These are phyloP conservation scores for Lachancea lanzarotensis DNA, from an alignment of 805 yeast genomes.

Conservation along the genomic window DNA sequence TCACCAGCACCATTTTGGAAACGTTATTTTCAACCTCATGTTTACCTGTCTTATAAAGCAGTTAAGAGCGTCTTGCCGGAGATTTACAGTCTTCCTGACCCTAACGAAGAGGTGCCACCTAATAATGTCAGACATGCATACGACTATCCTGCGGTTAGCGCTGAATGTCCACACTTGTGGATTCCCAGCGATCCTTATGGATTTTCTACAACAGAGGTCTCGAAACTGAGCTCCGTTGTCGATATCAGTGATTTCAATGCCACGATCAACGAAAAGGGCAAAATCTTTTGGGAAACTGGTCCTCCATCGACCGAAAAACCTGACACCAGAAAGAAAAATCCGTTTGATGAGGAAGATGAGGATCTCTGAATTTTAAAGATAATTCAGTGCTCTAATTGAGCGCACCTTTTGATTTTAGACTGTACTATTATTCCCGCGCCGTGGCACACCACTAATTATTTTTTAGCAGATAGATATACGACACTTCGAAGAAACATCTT, in stretches of 20 bases:
- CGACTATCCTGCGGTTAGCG: constrained; percentile 66
- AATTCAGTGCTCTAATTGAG: neutral
- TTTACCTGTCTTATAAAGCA: constrained; percentile 44
- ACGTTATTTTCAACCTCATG: constrained; percentile 51
- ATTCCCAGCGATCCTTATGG: constrained; percentile 89
- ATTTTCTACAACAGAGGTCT: constrained; percentile 55
- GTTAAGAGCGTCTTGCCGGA: constrained; percentile 51
- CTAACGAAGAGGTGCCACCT: constrained; percentile 38
- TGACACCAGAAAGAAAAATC: constrained; percentile 1
- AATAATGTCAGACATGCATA: constrained; percentile 49
- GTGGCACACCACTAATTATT: neutral
- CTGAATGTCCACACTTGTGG: constrained; percentile 76
- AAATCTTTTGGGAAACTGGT: constrained; percentile 41
- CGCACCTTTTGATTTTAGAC: neutral
- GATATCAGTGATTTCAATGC: constrained; percentile 66
- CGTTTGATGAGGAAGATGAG: constrained; percentile 11
- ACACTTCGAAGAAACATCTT: too few relatives aligned
- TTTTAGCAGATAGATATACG: neutral
- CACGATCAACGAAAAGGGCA: constrained; percentile 45
- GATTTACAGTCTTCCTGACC: constrained; percentile 45
- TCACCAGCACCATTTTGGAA: constrained; percentile 38
- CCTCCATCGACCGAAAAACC: constrained; percentile 37
- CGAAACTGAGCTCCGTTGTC: constrained; percentile 48
- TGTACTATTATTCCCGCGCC: neutral
- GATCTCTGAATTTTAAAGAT: neutral